phyloP scores from a whole-genome alignment of 2,329 filamentous ascomycete species.

The Fusarium kyushuense region DNA sequence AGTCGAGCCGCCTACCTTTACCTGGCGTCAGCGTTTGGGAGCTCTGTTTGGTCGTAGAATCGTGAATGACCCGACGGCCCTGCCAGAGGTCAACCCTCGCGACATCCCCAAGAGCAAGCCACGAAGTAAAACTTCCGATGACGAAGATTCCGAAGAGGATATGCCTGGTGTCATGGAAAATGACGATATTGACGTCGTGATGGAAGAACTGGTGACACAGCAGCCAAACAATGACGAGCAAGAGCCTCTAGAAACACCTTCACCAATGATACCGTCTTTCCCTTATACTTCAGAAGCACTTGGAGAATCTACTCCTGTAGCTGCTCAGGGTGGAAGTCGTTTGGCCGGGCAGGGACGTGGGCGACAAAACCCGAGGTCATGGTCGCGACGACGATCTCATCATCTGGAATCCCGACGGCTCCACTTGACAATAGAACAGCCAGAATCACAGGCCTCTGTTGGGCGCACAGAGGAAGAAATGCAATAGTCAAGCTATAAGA shows the following conservation, averaged over 20 bases:
- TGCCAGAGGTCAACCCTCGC: slow-evolving; percentile 37
- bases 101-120: slow-evolving; percentile 38
- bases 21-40: slow-evolving; percentile 27
- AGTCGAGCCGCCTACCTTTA: slow-evolving; percentile 12
- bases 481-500: neutral
- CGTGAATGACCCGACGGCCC: slow-evolving; percentile 25
- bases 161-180: neutral
- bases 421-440: slow-evolving; percentile 11
- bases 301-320: neutral
- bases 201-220: slow-evolving; percentile 11
- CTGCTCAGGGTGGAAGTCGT: neutral
- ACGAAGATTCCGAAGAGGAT: neutral
- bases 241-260: neutral
- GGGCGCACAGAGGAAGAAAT: neutral
- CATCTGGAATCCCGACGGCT: neutral
- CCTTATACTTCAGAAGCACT: neutral
- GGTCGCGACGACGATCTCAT: neutral
- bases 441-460: neutral
- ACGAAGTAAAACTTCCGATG: neutral
- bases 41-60: slow-evolving; percentile 13
- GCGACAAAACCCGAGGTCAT: neutral
- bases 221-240: neutral
- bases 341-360: neutral
- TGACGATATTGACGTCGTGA: slow-evolving; percentile 7
- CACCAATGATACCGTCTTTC: slow-evolving; percentile 8